Percentiles rank a stretch among this genome's conserved stretches.
Conservation (phyloP, 441 rosid species). For the Hura crepitans region DNA sequence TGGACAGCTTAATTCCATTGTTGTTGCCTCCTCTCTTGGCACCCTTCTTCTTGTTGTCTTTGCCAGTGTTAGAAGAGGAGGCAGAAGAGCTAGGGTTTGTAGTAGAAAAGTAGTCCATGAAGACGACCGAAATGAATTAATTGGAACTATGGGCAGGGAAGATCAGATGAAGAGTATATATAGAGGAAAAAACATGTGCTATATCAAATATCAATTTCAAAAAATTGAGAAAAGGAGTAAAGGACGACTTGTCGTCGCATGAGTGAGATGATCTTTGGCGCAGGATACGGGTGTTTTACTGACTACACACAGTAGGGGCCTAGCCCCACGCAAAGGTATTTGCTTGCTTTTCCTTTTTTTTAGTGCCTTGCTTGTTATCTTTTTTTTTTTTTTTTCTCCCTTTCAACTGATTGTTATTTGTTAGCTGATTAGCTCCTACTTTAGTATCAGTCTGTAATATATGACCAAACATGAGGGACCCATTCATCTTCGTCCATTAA, state of each 20-base stretch:
- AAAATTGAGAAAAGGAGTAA: conserved; percentile 10
- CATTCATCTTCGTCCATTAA: neutral
- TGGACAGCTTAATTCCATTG: conserved; percentile 47
- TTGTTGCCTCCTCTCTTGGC: conserved; percentile 26
- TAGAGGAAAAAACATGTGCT: conserved; percentile 1
- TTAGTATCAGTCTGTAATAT: neutral
- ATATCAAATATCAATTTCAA: no score
- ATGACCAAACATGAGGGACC: neutral
- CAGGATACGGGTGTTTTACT: conserved; percentile 43
- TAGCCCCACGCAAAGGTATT: conserved; percentile 28
- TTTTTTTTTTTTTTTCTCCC: neutral
- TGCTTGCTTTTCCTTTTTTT: conserved; percentile 19
- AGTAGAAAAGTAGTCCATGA: conserved; percentile 28
- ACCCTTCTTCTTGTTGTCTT: conserved; percentile 31
- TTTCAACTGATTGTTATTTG: neutral
- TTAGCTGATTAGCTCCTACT: conserved; percentile 18
- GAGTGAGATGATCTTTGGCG: conserved; percentile 41
- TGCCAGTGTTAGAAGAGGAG: conserved; percentile 30
- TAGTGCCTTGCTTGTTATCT: conserved; percentile 2
- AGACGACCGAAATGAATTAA: neutral
- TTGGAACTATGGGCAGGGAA: neutral
- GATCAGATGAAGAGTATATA: conserved; percentile 12
- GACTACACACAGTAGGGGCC: conserved; percentile 20
- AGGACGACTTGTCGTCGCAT: conserved; percentile 29
- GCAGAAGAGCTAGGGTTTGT: conserved; percentile 28